Base-by-base conservation (phyloP, 1,284 basidiomycete genomes). In the Fistulinella staudtii region DNA sequence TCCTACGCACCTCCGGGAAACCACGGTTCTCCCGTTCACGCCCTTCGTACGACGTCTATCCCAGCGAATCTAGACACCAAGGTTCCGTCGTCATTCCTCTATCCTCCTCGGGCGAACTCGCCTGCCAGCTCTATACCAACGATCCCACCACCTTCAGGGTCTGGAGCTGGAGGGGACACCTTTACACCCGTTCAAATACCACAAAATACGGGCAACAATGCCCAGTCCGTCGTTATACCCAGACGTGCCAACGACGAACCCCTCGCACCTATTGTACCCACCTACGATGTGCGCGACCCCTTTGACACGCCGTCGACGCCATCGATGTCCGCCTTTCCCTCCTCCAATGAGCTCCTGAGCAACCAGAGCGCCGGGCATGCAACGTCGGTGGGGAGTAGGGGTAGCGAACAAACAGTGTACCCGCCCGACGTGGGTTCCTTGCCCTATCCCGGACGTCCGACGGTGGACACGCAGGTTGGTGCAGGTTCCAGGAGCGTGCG, bases 1-100 rank as follows among this genome's bases (percentile, higher is more conserved):
- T 77, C 78, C 42, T 90, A 90, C 61, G 76, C 75, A 18, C 70
- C 68, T 13, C 66, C 68, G n/a, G 70, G 71, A 8, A 52, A 55
- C 18, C 66, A 69, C 40, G 63, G 68, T 11, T 47, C 57, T 20
- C 76, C 76, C 15, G 79, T 69, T 6, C 83, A 86, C 53, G 74
- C 78, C 47, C 76, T 42, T 56, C 58, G 61, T 17, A 38, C 36
- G 24, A 48, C 50, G 13, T 43, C 58, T 2, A 15, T 61, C 20
- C 58, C 60, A 8, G 23, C 58, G 4, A 45, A 64, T 39, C 61
- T 56, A 11, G 55, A 64, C 10, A 31, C 25, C 8, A 42, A 20
- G 3, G 50, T 42, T 0, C 47, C 58, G 1, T 10, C 40, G 0
- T 57, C 52, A 5, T 65, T 65, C 42, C 11, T 53, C 1, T 62